phyloP scores from a whole-genome alignment of 169 alveolate species.

The Cryptosporidium tyzzeri region DNA sequence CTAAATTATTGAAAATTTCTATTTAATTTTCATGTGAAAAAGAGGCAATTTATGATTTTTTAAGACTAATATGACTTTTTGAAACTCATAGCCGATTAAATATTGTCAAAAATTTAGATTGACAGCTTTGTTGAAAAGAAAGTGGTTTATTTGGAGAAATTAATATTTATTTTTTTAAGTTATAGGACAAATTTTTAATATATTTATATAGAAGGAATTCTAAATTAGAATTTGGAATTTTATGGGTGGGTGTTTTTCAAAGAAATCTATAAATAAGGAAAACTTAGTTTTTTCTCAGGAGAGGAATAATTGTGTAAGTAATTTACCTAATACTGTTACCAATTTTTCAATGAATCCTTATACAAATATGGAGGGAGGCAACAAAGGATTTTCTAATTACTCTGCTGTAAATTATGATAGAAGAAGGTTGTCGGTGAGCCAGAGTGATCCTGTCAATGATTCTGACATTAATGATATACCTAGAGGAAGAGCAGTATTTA shows the following conservation, averaged over 20 bases:
- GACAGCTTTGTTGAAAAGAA: neutral
- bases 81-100: neutral
- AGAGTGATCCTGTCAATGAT: slow-evolving; percentile 71
- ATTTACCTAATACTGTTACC: slow-evolving; percentile 2
- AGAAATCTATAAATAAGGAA: slow-evolving; percentile 1
- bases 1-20: neutral
- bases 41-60: neutral
- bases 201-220: neutral
- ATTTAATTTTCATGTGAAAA: neutral
- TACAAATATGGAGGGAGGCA: slow-evolving; percentile 49
- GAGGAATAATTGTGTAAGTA: neutral
- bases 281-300: slow-evolving; percentile 41
- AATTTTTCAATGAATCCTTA: neutral
- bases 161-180: neutral
- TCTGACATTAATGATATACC: slow-evolving; percentile 31
- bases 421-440: slow-evolving; percentile 70
- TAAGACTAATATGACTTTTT: slow-evolving; percentile 4
- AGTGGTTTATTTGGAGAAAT: neutral
- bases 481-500: slow-evolving; percentile 72
- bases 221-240: slow-evolving; percentile 16
- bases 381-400: neutral
- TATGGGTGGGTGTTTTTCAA: slow-evolving; percentile 77
- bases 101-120: neutral
- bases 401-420: slow-evolving; percentile 33
- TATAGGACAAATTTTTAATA: neutral